These are phyloP conservation scores for Curvularia sp. DNA, from an alignment of 2,329 filamentous ascomycete genomes.

Conservation along the genomic window DNA sequence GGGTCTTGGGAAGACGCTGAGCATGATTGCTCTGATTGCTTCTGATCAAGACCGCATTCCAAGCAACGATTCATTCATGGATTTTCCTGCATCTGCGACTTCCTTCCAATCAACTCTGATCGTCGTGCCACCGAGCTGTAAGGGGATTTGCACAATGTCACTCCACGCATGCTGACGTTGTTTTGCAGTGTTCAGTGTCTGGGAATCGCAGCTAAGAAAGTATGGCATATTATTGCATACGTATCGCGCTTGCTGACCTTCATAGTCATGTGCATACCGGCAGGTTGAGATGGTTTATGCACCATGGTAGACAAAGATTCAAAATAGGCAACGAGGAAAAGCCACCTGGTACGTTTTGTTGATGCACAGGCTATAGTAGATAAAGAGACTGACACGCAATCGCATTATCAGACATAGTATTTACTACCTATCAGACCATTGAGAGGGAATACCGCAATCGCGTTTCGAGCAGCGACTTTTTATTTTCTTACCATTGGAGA, in stretches of 20 bases:
- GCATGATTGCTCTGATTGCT: slow-evolving; percentile 23
- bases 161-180: neutral
- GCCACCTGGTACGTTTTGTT: neutral
- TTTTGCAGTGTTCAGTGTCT: slow-evolving; percentile 2
- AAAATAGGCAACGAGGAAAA: neutral
- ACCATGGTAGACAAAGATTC: neutral
- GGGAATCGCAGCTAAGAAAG: neutral
- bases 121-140: neutral
- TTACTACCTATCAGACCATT: neutral
- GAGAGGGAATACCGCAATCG: neutral
- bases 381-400: neutral
- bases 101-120: neutral
- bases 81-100: neutral
- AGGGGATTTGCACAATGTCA: neutral
- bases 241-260: neutral
- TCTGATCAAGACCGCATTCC: slow-evolving; percentile 8
- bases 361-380: neutral
- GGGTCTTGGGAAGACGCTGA: slow-evolving; percentile 28
- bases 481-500: neutral
- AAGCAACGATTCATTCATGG: neutral
- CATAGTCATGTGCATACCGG: neutral
- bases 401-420: neutral
- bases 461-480: neutral
- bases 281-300: neutral
- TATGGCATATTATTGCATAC: neutral